Evolutionary conservation across 768 basidiomycete genomes (phyloP).

Genomic region (Cubamyces lactineus): DNA sequence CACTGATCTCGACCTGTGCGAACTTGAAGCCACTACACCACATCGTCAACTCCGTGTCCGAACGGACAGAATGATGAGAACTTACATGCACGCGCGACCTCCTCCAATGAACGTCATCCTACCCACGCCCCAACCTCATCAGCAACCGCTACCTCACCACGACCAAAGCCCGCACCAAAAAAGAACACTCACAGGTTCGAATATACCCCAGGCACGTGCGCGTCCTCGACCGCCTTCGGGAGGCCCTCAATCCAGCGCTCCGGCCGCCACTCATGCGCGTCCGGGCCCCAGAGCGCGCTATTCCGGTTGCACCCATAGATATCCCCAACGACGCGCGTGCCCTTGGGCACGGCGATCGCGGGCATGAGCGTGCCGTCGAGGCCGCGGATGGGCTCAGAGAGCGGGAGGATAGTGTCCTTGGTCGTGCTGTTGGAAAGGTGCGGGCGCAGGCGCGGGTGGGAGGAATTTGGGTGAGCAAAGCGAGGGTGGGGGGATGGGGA

Average conservation of each 20-base stretch:
- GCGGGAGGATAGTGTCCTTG: constrained; percentile 45
- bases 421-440: constrained; percentile 37
- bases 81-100: constrained; percentile 20
- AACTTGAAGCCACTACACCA: constrained; percentile 24
- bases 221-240: constrained; percentile 22
- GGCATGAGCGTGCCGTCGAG: constrained; percentile 41
- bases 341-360: constrained; percentile 43
- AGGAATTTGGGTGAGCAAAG: background rate
- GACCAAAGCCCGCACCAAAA: no score
- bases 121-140: background rate
- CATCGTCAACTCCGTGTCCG: background rate
- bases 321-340: constrained; percentile 22
- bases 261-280: constrained; percentile 27
- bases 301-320: constrained; percentile 17
- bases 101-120: constrained; percentile 26
- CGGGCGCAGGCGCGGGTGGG: no score
- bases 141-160: background rate
- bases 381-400: constrained; percentile 42
- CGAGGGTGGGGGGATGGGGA: background rate
- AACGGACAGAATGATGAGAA: background rate
- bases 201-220: constrained; percentile 25
- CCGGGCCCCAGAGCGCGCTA: constrained; percentile 23
- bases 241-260: constrained; percentile 29
- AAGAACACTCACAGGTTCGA: constrained; percentile 24
- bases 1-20: constrained; percentile 23